phyloP scores from a whole-genome alignment of 2,329 filamentous ascomycete species.

The Ceratocystis colombiana region DNA sequence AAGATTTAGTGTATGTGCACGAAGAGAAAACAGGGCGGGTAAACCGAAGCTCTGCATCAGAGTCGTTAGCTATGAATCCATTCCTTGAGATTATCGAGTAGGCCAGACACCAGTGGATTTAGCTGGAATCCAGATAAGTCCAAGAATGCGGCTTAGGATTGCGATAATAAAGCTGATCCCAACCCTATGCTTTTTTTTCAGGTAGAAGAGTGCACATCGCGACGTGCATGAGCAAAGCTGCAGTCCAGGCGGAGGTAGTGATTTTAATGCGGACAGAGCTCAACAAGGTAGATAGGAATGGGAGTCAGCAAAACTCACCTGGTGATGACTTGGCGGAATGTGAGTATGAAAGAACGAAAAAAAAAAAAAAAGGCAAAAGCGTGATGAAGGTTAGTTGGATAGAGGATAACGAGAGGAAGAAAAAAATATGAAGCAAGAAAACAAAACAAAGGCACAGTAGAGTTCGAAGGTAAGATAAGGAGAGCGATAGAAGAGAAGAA shows the following conservation, averaged over 20 bases:
- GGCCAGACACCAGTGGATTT: neutral
- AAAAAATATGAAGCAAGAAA: slow-evolving; percentile 17
- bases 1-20: neutral
- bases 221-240: slow-evolving; percentile 6
- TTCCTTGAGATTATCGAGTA: neutral
- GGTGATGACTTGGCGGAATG: neutral
- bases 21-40: slow-evolving; percentile 6
- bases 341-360: neutral
- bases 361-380: no score
- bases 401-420: slow-evolving; percentile 12
- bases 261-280: neutral
- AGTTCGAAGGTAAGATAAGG: neutral
- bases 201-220: neutral
- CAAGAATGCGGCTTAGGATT: neutral
- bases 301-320: slow-evolving; percentile 4
- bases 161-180: neutral
- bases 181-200: neutral
- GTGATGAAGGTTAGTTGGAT: neutral
- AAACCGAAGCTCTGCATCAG: neutral
- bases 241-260: neutral
- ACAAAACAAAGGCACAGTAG: neutral
- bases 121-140: neutral
- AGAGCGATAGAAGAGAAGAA: slow-evolving; percentile 15
- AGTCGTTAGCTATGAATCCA: slow-evolving; percentile 1
- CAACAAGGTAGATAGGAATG: neutral